Base-by-base conservation (phyloP, 257 asterid species). In the Rhazya stricta region DNA sequence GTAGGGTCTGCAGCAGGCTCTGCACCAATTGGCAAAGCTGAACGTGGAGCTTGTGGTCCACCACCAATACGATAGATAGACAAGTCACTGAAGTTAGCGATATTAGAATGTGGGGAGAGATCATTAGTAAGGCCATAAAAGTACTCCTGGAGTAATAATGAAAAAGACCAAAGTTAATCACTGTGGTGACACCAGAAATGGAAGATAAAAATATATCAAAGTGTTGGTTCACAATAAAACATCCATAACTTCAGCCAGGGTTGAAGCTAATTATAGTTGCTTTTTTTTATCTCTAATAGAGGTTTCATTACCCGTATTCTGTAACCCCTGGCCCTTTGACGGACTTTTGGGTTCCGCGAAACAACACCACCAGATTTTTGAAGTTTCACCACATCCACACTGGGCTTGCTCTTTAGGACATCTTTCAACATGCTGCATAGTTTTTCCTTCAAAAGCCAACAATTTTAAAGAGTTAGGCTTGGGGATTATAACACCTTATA, bases 311-410 rank as follows among this genome's bases (percentile, higher is more conserved):
- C 98, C 72, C 99, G 88, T 86, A 95, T 95, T 83, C 93, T 87
- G 73, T 69, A 83, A 51, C 94, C 88, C 81, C 98, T 83, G 73
- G 97, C 83, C 67, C 85, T 95, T 85, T 92, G 98, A 29, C 99
- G 97, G 75, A 88, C 97, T 92, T 94, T 90, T 30, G 95, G 96
- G 81, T 88, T 89, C 81, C 98, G 89, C 21, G 99, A 92, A 73
- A 95, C 98, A 34, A 92, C 98, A 70, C 98, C 99, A 67, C 99
- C 99, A 7, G 99, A 95, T 77, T 92, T 95, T 80, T 95, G 99
- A 82, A 95, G 98, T 83, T 92, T 95, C 87, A 95, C 99, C 72
- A 95, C 99, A 77, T 95, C 99, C 72, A 95, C 94, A 25, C 88
- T 88, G 68, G 85, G 82, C 77, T 90, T 91, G 84, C 70, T 85